Conservation (phyloP, 2,329 filamentous ascomycete genomes). For the Botrytis deweyae region DNA sequence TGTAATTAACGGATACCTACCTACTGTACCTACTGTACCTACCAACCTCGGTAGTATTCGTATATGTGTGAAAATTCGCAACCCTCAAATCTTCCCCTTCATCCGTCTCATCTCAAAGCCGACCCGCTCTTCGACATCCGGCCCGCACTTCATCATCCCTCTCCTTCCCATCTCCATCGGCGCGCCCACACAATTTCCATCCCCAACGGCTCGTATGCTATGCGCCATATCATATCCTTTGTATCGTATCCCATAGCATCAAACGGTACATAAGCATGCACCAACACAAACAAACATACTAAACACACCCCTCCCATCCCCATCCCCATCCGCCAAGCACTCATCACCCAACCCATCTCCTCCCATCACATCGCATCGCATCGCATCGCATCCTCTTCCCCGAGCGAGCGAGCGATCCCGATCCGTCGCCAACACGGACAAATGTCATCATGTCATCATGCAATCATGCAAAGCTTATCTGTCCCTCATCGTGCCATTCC, state of each 20-base stretch:
- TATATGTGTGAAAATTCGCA: no score
- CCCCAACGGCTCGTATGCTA: neutral
- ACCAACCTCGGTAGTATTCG: neutral
- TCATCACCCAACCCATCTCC: neutral
- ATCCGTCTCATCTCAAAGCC: neutral
- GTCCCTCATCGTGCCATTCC: neutral
- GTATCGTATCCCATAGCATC: neutral
- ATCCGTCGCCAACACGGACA: neutral
- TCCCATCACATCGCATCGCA: neutral
- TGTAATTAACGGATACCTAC: neutral
- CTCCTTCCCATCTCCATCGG: neutral
- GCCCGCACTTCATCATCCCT: neutral
- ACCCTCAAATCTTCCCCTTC: neutral
- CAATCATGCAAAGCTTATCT: neutral
- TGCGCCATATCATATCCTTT: neutral
- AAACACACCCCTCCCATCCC: neutral
- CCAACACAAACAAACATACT: neutral
- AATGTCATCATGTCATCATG: neutral
- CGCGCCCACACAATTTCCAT: neutral
- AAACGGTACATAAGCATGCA: neutral
- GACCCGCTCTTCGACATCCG: neutral
- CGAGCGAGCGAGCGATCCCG: neutral
- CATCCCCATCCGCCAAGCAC: neutral
- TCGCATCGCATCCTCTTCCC: neutral
- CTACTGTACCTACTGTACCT: neutral